Evolutionary conservation across 2,329 filamentous ascomycete genomes (phyloP), one percentile per base, ranked within the genome.

Genomic region (Sphaerulina musiva): DNA sequence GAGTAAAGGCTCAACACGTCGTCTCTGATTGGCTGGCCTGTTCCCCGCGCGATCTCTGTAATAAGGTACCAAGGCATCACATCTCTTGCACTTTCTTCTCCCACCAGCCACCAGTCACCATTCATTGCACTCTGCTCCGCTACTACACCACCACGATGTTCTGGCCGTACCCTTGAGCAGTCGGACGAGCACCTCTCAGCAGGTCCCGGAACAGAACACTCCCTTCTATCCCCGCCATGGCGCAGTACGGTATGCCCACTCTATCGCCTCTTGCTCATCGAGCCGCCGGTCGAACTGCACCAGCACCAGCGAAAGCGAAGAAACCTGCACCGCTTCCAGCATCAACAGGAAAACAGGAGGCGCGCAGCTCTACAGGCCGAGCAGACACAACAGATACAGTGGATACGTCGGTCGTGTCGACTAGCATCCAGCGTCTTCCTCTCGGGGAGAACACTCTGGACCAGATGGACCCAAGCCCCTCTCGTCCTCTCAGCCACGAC

Each of bases 131-230:
- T 29, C 39, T 36, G 10, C 12, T 32, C 38, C 23, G 32, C 36
- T 26, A 42, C 26, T 20, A 14, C 36, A 26, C 43, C 51, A 39
- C 26, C 59, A 69, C 56, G 38, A 77, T 77, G 75, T 75, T 75
- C 66, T 77, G 75, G 75, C 75, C 75, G 26, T 77, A 77, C 62
- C 75, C 75, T 59, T 77, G 74, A 72, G 57, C 38, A 8, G 12
- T 32, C 9, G n/a, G 10, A 2, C 29, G 45, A 48, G 23, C 38
- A 29, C 43, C 46, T 51, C 48, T 29, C 26, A 45, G 48, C 17
- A 46, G 48, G 48, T 41, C 23, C 12, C 29, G 17, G 26, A 29
- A 6, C 26, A 29, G 26, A 29, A 6, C 26, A 29, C 26, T 29
- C 26, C 31, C 29, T 29, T 34, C 17, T 20, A 38, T 26, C 31